Base-by-base conservation (phyloP, 2,329 filamentous ascomycete genomes). In the Lasiodiplodia citricola region DNA sequence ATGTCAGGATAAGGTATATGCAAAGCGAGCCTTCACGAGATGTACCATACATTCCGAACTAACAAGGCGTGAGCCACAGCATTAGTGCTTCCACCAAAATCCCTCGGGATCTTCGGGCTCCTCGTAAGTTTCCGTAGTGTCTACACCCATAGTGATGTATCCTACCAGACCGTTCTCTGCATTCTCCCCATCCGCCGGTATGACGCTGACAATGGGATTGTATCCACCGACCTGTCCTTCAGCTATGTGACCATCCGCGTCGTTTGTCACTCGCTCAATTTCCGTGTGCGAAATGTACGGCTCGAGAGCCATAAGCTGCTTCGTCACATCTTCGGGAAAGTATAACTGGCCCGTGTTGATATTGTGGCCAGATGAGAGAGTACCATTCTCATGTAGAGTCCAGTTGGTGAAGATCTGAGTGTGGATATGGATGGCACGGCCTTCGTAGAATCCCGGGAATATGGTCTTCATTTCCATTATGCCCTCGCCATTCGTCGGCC, bases 251-350 rank as follows among this genome's bases (percentile, higher is more conserved):
- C 54, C 70, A 67, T 74, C 75, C 14, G 54, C 62, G 47, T 71
- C 72, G 64, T 81, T 81, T 7, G 72, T 75, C 6, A 77, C 79
- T 7, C 80, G 76, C 56, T 80, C 75, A 50, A 80, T 79, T 70
- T 77, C 35, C 1, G 75, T 79, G 66, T 80, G 78, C 6, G 69
- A 73, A 2, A 37, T 71, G 52, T 81, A 81, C 2, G 78, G 79
- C 67, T 79, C 72, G 2, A 79, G 52, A 1, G 73, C 74, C 76
- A 79, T 79, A 21, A 81, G 72, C 64, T 76, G 70, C 56, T 74
- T 28, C 11, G 70, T 71, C 0, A 79, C 52, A 0, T 68, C 60
- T 67, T 80, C 76, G 16, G 73, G 71, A 10, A 80, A 76, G 68
- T 74, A 79, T 5, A 80, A 52, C 66, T 80, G 78, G 6, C 78